Percentiles rank a stretch among this genome's conserved stretches.
phyloP scores from a whole-genome alignment of 2,329 filamentous ascomycete species.

The Beauveria bassiana region DNA sequence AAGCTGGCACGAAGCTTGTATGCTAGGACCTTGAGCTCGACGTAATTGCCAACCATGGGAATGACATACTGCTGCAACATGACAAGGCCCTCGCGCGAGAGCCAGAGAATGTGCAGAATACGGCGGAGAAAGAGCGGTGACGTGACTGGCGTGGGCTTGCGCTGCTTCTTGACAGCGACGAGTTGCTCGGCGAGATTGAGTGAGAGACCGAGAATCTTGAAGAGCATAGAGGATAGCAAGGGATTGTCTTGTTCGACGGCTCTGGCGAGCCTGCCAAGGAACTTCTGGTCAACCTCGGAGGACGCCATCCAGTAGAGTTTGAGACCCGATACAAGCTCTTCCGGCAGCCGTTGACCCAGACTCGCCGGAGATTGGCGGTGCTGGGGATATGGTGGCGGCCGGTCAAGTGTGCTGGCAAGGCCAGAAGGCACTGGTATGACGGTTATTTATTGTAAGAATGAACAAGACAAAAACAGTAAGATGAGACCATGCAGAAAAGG shows the following conservation, averaged over 20 bases:
- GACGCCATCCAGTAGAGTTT: constrained; percentile 64
- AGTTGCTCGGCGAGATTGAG: constrained; percentile 81
- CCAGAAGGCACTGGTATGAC: constrained; percentile 7
- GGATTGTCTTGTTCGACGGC: constrained; percentile 70
- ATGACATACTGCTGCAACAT: constrained; percentile 84
- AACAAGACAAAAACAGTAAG: constrained; percentile 1
- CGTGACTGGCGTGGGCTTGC: constrained; percentile 70
- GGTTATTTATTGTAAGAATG: neutral
- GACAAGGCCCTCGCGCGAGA: constrained; percentile 81
- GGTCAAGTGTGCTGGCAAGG: constrained; percentile 4
- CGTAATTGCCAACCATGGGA: constrained; percentile 70
- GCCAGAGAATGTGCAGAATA: constrained; percentile 87
- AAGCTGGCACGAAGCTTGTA: constrained; percentile 91
- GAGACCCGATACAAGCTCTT: constrained; percentile 4
- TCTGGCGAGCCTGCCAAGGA: constrained; percentile 81
- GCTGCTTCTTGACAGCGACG: constrained; percentile 72
- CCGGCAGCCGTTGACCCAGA: neutral
- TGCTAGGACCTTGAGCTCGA: constrained; percentile 79
- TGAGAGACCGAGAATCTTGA: constrained; percentile 85
- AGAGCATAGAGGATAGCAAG: constrained; percentile 73
- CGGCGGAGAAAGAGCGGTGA: constrained; percentile 74
- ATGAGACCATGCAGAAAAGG: constrained; percentile 19
- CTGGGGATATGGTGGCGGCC: neutral
- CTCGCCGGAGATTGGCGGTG: neutral
- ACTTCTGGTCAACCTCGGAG: constrained; percentile 96